Conservation (phyloP, 2,329 filamentous ascomycete species). For the Diplodia corticola region DNA sequence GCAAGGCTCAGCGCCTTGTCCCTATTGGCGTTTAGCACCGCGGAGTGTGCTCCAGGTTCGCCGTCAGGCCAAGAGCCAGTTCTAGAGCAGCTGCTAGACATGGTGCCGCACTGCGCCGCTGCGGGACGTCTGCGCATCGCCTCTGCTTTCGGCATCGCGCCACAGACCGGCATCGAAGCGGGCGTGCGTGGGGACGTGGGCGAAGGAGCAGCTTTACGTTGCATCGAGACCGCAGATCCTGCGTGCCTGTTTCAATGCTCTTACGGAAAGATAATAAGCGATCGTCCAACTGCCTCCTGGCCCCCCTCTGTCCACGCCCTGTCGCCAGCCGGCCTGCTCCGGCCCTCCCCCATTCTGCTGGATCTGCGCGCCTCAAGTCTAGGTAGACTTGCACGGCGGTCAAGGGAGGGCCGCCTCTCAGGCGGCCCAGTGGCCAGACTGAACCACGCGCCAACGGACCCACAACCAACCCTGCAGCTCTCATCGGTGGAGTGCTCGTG, state of each 20-base stretch:
- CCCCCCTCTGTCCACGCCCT: background rate
- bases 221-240: slow-evolving; percentile 16
- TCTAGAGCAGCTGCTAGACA: slow-evolving; percentile 18
- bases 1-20: background rate
- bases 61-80: slow-evolving; percentile 19
- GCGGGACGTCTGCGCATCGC: slow-evolving; percentile 22
- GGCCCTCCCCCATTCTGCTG: background rate
- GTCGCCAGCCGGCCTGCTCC: background rate
- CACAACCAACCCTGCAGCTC: slow-evolving; percentile 10
- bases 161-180: background rate
- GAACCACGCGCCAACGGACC: background rate
- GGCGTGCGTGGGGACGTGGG: slow-evolving; percentile 12
- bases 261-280: slow-evolving; percentile 18
- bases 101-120: slow-evolving; percentile 21
- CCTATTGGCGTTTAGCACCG: slow-evolving; percentile 2
- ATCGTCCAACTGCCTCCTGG: slow-evolving; percentile 14
- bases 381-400: background rate
- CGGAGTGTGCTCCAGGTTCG: slow-evolving; percentile 15
- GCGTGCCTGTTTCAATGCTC: slow-evolving; percentile 21
- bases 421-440: background rate
- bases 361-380: background rate
- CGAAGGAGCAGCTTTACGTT: slow-evolving; percentile 20
- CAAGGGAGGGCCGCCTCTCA: background rate
- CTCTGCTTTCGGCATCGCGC: slow-evolving; percentile 6
- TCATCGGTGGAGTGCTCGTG: slow-evolving; percentile 1